Base-by-base conservation (phyloP, 495 filamentous ascomycete genomes). In the Tuber calosporum region DNA sequence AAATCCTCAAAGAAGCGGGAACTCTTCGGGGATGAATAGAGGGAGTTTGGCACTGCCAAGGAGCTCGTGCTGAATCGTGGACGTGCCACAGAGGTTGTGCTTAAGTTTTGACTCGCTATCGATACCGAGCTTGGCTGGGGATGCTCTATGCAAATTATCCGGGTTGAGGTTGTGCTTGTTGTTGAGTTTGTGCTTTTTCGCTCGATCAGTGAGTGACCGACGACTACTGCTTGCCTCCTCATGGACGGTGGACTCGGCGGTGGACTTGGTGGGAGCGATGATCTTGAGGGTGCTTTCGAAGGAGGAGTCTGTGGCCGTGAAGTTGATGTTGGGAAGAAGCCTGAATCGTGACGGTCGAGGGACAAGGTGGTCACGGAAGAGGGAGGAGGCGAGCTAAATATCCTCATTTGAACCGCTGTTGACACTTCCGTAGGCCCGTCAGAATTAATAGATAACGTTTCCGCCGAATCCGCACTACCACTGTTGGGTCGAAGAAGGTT, bases 1-100 rank as follows among this genome's bases (percentile, higher is more conserved):
- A 74, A 58, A 1, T 78, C 76, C 66, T 78, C 71, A 15, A 77
- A 78, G 67, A 78, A 74, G 20, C 76, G 70, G 36, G 76, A 78
- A n/a, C 76, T 77, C 39, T 75, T 37, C 9, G 70, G 68, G 0
- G 76, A 77, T 43, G 76, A 78, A 17, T 62, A 62, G 26, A 62
- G 53, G 26, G 53, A 62, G 15, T 62, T 62, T 17, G 53, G 53
- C 13, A 19, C 53, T 30, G 2, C 26, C 13, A 62, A n/a, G 26
- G 53, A 62, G 26, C 53, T 62, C 53, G 53, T 62, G 30, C 53
- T 62, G 53, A 62, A 34, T 34, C 53, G 53, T 26, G 53, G 30
- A 19, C 53, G 53, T 30, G 53, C 26, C 26, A 62, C 53, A n/a
- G 53, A 62, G 26, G 53, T 62, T 34, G 53, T 62, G 13, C 53